These are phyloP conservation scores for Ilex asprella DNA, from an alignment of 257 asterid genomes.

Conservation along the genomic window DNA sequence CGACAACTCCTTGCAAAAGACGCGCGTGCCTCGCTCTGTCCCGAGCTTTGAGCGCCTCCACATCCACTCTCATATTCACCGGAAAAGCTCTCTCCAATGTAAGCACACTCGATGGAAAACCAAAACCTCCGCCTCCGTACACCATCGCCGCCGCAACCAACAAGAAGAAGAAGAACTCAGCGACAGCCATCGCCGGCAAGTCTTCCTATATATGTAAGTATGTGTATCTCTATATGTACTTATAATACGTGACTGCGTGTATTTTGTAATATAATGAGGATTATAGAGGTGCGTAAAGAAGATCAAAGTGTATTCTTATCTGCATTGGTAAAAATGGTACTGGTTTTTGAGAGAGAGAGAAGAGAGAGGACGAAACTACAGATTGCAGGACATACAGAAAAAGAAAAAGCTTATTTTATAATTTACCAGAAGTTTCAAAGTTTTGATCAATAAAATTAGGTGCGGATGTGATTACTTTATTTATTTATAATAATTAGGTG, in stretches of 20 bases:
- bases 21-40: constrained; percentile 5
- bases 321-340: too few relatives aligned
- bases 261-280: neutral
- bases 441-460: too few relatives aligned
- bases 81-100: neutral
- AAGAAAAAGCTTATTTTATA: too few relatives aligned
- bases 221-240: neutral
- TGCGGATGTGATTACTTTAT: too few relatives aligned
- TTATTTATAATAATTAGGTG: too few relatives aligned
- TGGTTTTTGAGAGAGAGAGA: too few relatives aligned
- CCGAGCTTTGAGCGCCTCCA: neutral
- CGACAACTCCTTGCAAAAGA: neutral
- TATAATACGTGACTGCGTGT: neutral
- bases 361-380: too few relatives aligned
- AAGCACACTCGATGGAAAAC: neutral
- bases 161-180: neutral
- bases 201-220: too few relatives aligned
- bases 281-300: neutral
- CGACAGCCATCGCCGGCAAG: neutral
- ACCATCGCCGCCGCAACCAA: neutral
- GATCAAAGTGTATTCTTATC: too few relatives aligned
- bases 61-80: neutral
- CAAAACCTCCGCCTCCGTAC: neutral
- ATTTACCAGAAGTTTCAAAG: too few relatives aligned
- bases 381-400: too few relatives aligned